Evolutionary conservation across 2,329 filamentous ascomycete genomes (phyloP), one percentile per base, ranked within the genome.

Genomic region (Diaporthe sp.): DNA sequence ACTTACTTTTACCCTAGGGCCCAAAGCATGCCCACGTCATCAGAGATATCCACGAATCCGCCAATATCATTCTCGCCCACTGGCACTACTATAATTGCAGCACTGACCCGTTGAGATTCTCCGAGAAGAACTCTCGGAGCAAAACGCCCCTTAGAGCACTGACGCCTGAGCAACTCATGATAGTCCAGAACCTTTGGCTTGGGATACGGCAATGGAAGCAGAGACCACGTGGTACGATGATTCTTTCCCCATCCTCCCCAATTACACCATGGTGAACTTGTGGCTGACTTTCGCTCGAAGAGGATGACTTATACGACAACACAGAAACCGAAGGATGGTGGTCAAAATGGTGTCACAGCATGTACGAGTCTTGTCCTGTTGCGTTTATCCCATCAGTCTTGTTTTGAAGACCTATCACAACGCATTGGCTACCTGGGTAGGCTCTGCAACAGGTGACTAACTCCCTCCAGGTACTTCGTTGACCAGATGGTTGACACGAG

Each of bases 11-110:
- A 44, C 19, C 4, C 3, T 32, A 56, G 69, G 53, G 53, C 19
- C 69, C 69, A 5, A 59, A 58, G n/a, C 32, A 59, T 71, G 69
- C 35, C 19, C 37, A 58, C 12, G 8, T 35, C 32, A 56, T 88
- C 22, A 82, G 85, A 47, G 79, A 83, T 8, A 80, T 88, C 2
- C 87, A 89, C 22, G 80, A 83, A 17, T 82, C 86, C 6, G 86
- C 84, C 37, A 87, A 85, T 66, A 84, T 84, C 69, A 80, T 89
- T 37, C 84, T 89, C 1, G 79, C 81, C 15, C 82, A 88, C 70
- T 89, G 88, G 88, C 86, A 88, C 65, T 89, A 89, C 76, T 89
- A 85, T 79, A 86, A 85, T 72, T 82, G 82, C 42, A 77, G 81
- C 32, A 76, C 79, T 22, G 79, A 83, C n/a, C 80, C 82, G 0